Evolutionary conservation across 148 eudicot genomes (phyloP).

Genomic region (Vaccinium myrtillus): DNA sequence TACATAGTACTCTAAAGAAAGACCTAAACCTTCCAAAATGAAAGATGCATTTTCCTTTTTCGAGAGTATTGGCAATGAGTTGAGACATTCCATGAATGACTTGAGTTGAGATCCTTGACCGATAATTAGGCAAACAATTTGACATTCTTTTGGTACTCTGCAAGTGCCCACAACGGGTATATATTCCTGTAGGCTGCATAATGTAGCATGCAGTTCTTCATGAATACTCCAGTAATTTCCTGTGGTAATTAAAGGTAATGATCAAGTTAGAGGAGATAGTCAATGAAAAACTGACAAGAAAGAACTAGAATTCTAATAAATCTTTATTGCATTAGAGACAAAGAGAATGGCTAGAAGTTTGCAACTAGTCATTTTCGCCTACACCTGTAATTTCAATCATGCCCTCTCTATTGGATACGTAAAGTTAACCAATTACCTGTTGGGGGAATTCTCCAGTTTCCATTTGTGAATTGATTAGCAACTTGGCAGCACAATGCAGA

Average conservation of each 20-base stretch:
- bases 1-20: neutral
- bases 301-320: too few relatives aligned
- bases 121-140: neutral
- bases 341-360: neutral
- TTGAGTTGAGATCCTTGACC: neutral
- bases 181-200: slow-evolving; percentile 40
- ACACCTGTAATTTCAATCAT: neutral
- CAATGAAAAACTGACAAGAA: too few relatives aligned
- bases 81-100: neutral
- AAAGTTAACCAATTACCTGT: slow-evolving; percentile 24
- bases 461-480: slow-evolving; percentile 41
- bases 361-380: neutral
- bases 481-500: slow-evolving; percentile 40
- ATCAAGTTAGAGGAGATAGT: too few relatives aligned
- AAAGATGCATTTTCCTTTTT: neutral
- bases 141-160: slow-evolving; percentile 30
- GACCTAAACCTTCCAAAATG: neutral
- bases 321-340: too few relatives aligned
- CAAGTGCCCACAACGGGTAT: slow-evolving; percentile 42
- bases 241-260: neutral
- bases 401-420: neutral
- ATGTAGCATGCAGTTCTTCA: slow-evolving; percentile 41
- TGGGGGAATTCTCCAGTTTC: slow-evolving; percentile 49
- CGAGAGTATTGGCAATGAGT: neutral
- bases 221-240: slow-evolving; percentile 49